These are phyloP conservation scores for Termitomyces sp. DNA, from an alignment of 768 basidiomycete genomes.

Conservation along the genomic window DNA sequence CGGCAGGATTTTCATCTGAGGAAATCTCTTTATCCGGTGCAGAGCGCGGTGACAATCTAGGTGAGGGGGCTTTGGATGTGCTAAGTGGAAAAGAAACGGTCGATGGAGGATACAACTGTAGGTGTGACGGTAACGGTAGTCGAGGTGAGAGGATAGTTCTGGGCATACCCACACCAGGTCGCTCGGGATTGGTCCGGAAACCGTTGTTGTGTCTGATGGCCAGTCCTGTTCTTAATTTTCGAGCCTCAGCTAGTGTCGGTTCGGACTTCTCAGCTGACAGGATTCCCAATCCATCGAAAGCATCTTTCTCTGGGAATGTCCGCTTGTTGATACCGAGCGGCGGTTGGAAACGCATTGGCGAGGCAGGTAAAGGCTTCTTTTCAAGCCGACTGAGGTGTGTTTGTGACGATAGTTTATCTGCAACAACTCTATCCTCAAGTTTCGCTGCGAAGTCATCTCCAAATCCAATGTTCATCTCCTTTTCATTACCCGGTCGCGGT, in stretches of 20 bases:
- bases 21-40: constrained; percentile 25
- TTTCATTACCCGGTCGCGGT: constrained; percentile 13
- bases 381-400: constrained; percentile 11
- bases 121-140: constrained; percentile 19
- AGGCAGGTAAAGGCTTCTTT: constrained; percentile 10
- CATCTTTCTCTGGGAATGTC: constrained; percentile 45
- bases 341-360: constrained; percentile 1
- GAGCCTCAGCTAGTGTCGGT: constrained; percentile 72
- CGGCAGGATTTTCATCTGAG: constrained; percentile 41
- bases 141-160: constrained; percentile 30
- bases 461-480: constrained; percentile 37
- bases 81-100: constrained; percentile 24
- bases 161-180: constrained; percentile 15
- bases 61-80: constrained; percentile 22
- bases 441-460: constrained; percentile 63
- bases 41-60: constrained; percentile 19
- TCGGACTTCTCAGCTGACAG: constrained; percentile 37
- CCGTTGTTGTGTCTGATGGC: constrained; percentile 41
- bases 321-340: constrained; percentile 9
- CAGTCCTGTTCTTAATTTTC: constrained; percentile 65
- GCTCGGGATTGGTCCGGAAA: constrained; percentile 24
- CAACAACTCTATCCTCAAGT: constrained; percentile 48
- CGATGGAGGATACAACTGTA: constrained; percentile 23
- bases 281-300: constrained; percentile 72
- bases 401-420: constrained; percentile 15